Evolutionary conservation across 2,329 filamentous ascomycete species (phyloP).

Genomic region (Xylaria arbuscula): DNA sequence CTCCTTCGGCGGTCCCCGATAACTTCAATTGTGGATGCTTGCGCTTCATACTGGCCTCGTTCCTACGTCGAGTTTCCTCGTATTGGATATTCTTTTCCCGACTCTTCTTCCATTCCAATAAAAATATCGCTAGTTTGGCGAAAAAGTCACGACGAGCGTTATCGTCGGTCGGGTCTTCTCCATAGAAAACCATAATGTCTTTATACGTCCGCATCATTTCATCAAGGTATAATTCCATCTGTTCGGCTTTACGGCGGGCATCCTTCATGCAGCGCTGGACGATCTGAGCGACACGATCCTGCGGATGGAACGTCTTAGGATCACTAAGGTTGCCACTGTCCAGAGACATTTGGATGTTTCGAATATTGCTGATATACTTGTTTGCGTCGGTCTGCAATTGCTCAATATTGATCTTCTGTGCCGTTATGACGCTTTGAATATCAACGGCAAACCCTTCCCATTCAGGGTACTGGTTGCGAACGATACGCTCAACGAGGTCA

Average conservation of each 20-base stretch:
- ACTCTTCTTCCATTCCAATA: conserved; percentile 95
- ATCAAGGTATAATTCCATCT: conserved; percentile 92
- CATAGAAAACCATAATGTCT: conserved; percentile 96
- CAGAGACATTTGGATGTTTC: conserved; percentile 90
- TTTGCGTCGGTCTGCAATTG: conserved; percentile 88
- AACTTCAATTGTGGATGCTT: conserved; percentile 80
- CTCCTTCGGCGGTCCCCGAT: conserved; percentile 55
- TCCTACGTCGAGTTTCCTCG: conserved; percentile 85
- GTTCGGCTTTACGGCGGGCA: conserved; percentile 92
- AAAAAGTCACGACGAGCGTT: conserved; percentile 97
- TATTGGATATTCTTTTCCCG: conserved; percentile 87
- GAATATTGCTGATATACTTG: conserved; percentile 94
- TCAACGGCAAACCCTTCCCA: conserved; percentile 92
- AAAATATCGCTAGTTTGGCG: conserved; percentile 87
- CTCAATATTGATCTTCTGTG: conserved; percentile 94
- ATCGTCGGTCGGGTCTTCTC: conserved; percentile 91
- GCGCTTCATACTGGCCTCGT: conserved; percentile 92
- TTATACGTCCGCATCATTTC: conserved; percentile 93
- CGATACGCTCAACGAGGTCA: conserved; percentile 95
- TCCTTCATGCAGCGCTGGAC: conserved; percentile 97
- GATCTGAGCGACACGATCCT: conserved; percentile 91
- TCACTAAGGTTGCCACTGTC: conserved; percentile 96
- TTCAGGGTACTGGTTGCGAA: conserved; percentile 94
- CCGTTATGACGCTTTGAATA: conserved; percentile 79
- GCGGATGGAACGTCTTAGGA: conserved; percentile 96